Percentiles rank a stretch among this genome's conserved stretches.
These are phyloP conservation scores for Chlorella variabilis DNA, from an alignment of 163 green algal genomes.

Conservation along the genomic window DNA sequence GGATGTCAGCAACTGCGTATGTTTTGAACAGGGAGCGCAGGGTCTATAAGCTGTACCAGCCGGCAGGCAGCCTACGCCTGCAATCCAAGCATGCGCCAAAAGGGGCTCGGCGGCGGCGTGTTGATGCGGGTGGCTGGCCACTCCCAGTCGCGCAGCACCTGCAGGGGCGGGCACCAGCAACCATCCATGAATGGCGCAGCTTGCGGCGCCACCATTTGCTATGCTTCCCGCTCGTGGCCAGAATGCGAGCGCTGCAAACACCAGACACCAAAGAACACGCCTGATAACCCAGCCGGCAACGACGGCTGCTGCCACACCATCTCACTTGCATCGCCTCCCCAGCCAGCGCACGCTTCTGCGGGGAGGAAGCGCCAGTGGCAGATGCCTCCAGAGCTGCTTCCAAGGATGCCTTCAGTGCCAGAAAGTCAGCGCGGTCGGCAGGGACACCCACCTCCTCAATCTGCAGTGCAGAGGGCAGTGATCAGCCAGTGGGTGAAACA, in stretches of 20 bases:
- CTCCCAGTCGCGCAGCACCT: conserved; percentile 22
- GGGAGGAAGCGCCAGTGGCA: background rate
- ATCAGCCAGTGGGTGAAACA: too few relatives aligned
- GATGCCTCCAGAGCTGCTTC: background rate
- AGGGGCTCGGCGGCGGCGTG: conserved; percentile 21
- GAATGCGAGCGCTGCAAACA: too few relatives aligned
- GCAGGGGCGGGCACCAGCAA: background rate
- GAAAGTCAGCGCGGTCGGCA: conserved; percentile 9
- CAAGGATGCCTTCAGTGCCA: background rate
- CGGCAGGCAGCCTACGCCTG: background rate
- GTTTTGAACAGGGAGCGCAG: too few relatives aligned
- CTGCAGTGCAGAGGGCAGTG: background rate
- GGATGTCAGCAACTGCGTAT: too few relatives aligned
- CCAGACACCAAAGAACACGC: too few relatives aligned
- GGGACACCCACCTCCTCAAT: background rate
- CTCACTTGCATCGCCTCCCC: conserved; percentile 12
- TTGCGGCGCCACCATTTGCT: too few relatives aligned
- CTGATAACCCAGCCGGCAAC: too few relatives aligned
- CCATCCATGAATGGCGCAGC: too few relatives aligned
- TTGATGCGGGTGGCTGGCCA: conserved; percentile 10
- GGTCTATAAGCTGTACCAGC: too few relatives aligned
- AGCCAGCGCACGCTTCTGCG: conserved; percentile 16
- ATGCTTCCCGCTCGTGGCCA: too few relatives aligned
- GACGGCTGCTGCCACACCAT: too few relatives aligned
- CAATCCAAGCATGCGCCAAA: conserved; percentile 30